Evolutionary conservation across 1,139 yeast genomes (phyloP).

Genomic region (Hansenula lynferdii): DNA sequence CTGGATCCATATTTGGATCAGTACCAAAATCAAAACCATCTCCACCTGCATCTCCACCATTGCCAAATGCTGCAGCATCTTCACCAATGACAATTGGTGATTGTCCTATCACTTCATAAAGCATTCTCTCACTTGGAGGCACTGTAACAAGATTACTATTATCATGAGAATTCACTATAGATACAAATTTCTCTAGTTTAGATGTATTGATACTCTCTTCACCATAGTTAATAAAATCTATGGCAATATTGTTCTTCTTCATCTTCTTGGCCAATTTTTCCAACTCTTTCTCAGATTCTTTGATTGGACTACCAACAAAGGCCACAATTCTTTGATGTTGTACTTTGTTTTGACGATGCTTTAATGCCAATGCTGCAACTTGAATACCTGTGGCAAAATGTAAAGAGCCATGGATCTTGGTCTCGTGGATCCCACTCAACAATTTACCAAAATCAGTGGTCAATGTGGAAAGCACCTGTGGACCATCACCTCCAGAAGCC

Average conservation of each 20-base stretch:
- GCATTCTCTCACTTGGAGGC: conserved; percentile 81
- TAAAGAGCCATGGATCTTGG: conserved; percentile 63
- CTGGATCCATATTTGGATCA: conserved; percentile 95
- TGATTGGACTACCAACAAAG: conserved; percentile 86
- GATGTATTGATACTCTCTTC: conserved; percentile 77
- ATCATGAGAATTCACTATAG: conserved; percentile 72
- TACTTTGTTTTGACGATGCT: conserved; percentile 91
- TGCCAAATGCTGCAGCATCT: conserved; percentile 27
- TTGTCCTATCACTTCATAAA: conserved; percentile 68
- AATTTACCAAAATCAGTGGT: conserved; percentile 87
- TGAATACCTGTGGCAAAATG: conserved; percentile 85
- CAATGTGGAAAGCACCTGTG: conserved; percentile 81
- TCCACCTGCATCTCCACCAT: too few species aligned
- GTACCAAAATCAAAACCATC: conserved; percentile 56
- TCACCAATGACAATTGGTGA: conserved; percentile 67
- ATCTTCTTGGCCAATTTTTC: conserved; percentile 85
- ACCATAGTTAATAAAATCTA: conserved; percentile 90
- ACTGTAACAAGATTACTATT: conserved; percentile 82
- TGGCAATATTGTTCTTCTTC: conserved; percentile 89
- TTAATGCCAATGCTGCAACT: conserved; percentile 95
- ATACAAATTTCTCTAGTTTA: conserved; percentile 75
- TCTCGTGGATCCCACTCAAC: conserved; percentile 81
- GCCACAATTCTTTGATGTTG: conserved; percentile 89
- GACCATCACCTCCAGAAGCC: conserved; percentile 83
- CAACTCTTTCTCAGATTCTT: conserved; percentile 65